phyloP scores from a whole-genome alignment of 768 basidiomycete genomes.

The Boletus reticuloceps region DNA sequence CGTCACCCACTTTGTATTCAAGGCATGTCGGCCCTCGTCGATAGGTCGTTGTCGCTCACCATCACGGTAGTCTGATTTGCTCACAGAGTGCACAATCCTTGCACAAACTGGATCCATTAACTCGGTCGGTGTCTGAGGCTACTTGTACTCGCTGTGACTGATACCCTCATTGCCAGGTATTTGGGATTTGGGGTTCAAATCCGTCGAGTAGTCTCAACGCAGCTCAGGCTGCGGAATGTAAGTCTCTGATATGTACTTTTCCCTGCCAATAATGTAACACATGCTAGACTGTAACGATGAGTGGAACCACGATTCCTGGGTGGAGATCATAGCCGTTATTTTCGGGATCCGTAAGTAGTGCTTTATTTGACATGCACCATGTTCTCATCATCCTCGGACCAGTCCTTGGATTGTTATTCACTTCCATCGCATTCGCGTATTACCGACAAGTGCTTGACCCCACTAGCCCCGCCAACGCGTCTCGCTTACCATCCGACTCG shows the following conservation, averaged over 20 bases:
- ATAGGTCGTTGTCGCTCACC: not conserved
- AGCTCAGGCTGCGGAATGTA: constrained; percentile 48
- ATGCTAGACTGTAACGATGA: constrained; percentile 55
- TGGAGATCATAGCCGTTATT: constrained; percentile 62
- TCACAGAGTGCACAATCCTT: constrained; percentile 50
- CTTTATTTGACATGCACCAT: too few relatives aligned
- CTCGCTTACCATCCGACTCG: constrained; percentile 41
- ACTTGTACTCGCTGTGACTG: not conserved
- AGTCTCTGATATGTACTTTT: constrained; percentile 16
- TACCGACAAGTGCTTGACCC: constrained; percentile 77
- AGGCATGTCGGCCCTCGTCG: constrained; percentile 40
- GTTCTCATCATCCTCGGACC: not conserved
- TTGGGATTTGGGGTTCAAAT: constrained; percentile 55
- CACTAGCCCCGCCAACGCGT: constrained; percentile 48
- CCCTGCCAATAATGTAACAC: constrained; percentile 7
- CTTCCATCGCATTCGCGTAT: constrained; percentile 64
- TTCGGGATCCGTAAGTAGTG: constrained; percentile 51
- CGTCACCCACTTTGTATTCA: constrained; percentile 65
- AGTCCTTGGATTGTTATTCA: constrained; percentile 64
- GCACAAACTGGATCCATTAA: constrained; percentile 33
- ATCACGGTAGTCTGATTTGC: constrained; percentile 47
- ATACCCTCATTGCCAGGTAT: constrained; percentile 33
- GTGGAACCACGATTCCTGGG: constrained; percentile 67
- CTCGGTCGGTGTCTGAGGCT: constrained; percentile 27
- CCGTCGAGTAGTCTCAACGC: constrained; percentile 28